A percentile compares a stretch with the other conserved stretches of the same genome.
Evolutionary conservation across 345 rosid species (phyloP).

Genomic region (Sisymbrium irio): DNA sequence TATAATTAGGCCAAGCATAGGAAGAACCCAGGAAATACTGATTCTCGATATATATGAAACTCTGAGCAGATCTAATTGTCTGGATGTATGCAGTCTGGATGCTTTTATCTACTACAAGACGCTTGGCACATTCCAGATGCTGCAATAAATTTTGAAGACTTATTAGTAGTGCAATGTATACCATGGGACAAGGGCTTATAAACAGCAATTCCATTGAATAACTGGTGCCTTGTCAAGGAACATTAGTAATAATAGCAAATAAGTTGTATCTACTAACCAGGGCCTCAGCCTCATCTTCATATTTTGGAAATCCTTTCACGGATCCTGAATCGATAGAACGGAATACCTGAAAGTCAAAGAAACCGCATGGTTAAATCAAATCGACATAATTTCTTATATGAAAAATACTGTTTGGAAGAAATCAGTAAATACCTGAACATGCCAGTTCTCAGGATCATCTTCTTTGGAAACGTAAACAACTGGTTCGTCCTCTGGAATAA

Average conservation of each 20-base stretch:
- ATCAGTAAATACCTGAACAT: conserved; percentile 62
- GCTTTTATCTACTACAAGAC: conserved; percentile 79
- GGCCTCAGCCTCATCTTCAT: conserved; percentile 37
- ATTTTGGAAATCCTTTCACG: conserved; percentile 76
- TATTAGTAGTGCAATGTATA: conserved; percentile 3
- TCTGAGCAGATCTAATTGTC: conserved; percentile 97
- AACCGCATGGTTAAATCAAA: not conserved
- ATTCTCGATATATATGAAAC: conserved; percentile 92
- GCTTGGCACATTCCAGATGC: conserved; percentile 70
- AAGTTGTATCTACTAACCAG: conserved; percentile 46
- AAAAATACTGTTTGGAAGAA: not conserved
- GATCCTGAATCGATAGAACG: conserved; percentile 88
- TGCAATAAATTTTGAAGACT: conserved; percentile 41
- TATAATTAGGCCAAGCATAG: conserved; percentile 88
- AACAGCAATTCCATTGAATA: not conserved
- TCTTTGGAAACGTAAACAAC: conserved; percentile 46
- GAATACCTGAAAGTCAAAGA: conserved; percentile 52
- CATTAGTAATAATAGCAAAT: not conserved
- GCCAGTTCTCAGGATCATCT: conserved; percentile 72
- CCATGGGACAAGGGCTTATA: not conserved
- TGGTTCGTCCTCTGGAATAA: conserved; percentile 56
- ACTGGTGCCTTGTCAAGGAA: not conserved
- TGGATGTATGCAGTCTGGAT: conserved; percentile 94
- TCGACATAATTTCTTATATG: not conserved
- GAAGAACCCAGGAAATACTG: conserved; percentile 98